A percentile compares a stretch with the other conserved stretches of the same genome.
phyloP scores from a whole-genome alignment of 257 asterid genomes.

The Solanum virginianum region DNA sequence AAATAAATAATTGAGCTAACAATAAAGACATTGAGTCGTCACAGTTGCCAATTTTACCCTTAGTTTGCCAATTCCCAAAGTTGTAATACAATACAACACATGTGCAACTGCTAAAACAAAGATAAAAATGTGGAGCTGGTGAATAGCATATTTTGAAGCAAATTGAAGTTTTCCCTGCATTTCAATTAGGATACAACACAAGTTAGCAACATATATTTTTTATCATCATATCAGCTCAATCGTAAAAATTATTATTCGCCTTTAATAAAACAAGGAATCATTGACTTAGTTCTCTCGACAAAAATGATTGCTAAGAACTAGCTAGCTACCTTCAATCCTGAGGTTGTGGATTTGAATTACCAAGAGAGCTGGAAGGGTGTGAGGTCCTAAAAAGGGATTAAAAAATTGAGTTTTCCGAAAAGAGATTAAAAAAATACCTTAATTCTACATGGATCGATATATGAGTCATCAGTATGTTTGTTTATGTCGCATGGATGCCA shows the following conservation, averaged over 20 bases:
- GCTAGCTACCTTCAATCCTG: not conserved
- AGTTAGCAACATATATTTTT: not conserved
- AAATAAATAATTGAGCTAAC: not conserved
- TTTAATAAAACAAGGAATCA: not conserved
- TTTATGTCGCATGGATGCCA: conserved; percentile 16
- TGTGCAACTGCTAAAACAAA: conserved; percentile 4
- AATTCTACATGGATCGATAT: not conserved
- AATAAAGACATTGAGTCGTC: not conserved
- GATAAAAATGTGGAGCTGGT: conserved; percentile 10
- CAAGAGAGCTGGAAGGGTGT: not conserved
- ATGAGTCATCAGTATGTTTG: not conserved
- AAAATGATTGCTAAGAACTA: not conserved
- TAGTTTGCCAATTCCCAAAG: conserved; percentile 10
- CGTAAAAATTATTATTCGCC: not conserved
- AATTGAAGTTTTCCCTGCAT: conserved; percentile 10
- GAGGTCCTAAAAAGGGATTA: too few species aligned
- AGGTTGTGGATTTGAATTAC: too few species aligned
- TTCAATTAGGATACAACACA: not conserved
- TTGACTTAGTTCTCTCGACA: not conserved
- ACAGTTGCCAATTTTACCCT: not conserved
- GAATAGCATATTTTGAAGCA: conserved; percentile 6
- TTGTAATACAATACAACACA: conserved; percentile 7
- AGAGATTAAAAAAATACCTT: not conserved
- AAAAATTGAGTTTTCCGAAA: too few species aligned
- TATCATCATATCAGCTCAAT: not conserved